Conservation (phyloP, 1,284 basidiomycete species). For the Ceratobasidium sp. region DNA sequence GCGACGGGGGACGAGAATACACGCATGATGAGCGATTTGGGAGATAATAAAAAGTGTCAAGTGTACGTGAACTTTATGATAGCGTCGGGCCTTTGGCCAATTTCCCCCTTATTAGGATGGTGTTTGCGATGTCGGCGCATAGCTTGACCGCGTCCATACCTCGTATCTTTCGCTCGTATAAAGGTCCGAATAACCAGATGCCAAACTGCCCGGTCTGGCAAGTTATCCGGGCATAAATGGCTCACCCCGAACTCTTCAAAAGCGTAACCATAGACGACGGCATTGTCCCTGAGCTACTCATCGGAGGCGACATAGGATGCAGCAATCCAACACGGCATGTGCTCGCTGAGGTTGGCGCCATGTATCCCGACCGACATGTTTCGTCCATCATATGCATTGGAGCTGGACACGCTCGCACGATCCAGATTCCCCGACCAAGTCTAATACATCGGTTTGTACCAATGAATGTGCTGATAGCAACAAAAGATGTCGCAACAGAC, state of each 20-base stretch:
- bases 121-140: slow-evolving; percentile 1
- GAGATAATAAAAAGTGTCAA: background rate
- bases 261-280: background rate
- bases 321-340: background rate
- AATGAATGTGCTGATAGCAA: background rate
- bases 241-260: slow-evolving; percentile 14
- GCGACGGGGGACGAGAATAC: background rate
- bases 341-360: background rate
- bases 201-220: background rate
- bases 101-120: background rate
- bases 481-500: background rate
- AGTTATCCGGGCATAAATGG: background rate
- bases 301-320: slow-evolving; percentile 3
- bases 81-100: no score
- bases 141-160: background rate
- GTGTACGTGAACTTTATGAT: background rate
- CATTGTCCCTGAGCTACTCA: background rate
- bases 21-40: background rate
- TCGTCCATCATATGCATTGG: slow-evolving; percentile 11
- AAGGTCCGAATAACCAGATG: background rate
- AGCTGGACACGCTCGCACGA: background rate
- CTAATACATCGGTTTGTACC: background rate
- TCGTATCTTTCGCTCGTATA: background rate
- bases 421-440: background rate
- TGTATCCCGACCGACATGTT: background rate